Base-by-base conservation (phyloP, 768 basidiomycete genomes). In the Panaeolus papilionaceus region DNA sequence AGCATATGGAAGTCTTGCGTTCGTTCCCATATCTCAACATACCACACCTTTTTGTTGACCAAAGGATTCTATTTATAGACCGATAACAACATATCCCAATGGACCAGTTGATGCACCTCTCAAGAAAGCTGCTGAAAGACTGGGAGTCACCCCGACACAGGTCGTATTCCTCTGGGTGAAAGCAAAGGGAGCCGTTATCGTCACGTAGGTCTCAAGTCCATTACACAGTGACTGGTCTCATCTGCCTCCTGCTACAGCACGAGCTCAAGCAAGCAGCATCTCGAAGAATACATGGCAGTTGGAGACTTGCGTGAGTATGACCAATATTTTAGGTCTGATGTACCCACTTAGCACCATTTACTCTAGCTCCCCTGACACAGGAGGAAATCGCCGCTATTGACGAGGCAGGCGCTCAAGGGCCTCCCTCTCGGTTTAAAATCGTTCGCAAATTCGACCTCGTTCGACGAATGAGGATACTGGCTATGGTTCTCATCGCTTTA, bases 1-100 rank as follows among this genome's bases (percentile, higher is more conserved):
- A 75, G 92, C 88, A 0, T 94, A 94, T 78, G 88, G 90, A 65
- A 77, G 86, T 20, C 81, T 95, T 49, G 85, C 81, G 90, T 91
- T 66, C 28, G 86, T 72, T 49, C 28, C 39, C 7, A 18, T 61
- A n/a, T 39, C 47, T 33, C 5, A 33, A 7, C 11, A 16, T 33
- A 66, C 66, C 28, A 58, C 61, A 58, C 20, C 38, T 64, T 63
- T 42, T 40, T 63, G 54, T 16, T 58, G 18, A 68, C 73, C n/a
- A 75, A 44, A 12, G 18, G 64, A 33, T 40, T 12, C 49, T 58
- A 20, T 26, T 61, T 45, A 18, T 61, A 87, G 89, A 8, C 86
- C 91, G 0, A 84, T 92, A 49, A 91, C 89, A 4, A 78, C 70
- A 23, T 81, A 79, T 63, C 87, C 89, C 5, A 88, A 86, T 9